Evolutionary conservation across 1,284 basidiomycete genomes (phyloP).

Genomic region (Melampsora abietis-canadensis): DNA sequence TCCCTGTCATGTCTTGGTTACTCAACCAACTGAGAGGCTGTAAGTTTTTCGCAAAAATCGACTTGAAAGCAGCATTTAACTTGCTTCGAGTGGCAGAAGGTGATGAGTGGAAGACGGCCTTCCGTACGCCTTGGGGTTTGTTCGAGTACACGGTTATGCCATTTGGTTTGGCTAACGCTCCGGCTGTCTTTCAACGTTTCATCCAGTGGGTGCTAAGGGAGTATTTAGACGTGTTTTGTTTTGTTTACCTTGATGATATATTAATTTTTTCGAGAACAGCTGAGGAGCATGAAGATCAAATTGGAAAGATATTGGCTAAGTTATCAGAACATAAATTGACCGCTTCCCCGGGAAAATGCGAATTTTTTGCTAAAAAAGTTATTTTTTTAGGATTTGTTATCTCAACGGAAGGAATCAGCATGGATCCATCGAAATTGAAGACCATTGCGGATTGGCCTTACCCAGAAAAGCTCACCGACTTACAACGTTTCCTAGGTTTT

Average conservation of each 20-base stretch:
- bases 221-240: slow-evolving; percentile 9
- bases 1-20: too few relatives aligned
- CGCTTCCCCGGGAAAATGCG: slow-evolving; percentile 20
- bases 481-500: too few relatives aligned
- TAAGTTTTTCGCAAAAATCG: slow-evolving; percentile 48
- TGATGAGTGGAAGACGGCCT: neutral
- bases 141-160: slow-evolving; percentile 50
- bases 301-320: neutral
- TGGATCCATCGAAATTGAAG: neutral
- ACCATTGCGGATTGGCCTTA: slow-evolving; percentile 19
- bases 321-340: too few relatives aligned
- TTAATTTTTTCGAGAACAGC: slow-evolving; percentile 17
- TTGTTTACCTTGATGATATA: slow-evolving; percentile 36
- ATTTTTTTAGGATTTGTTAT: slow-evolving; percentile 11
- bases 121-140: neutral
- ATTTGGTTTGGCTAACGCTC: slow-evolving; percentile 56
- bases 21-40: slow-evolving; percentile 1
- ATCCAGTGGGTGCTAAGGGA: slow-evolving; percentile 16
- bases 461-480: neutral
- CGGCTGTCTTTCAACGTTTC: too few relatives aligned
- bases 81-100: neutral
- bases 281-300: slow-evolving; percentile 1
- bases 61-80: slow-evolving; percentile 53
- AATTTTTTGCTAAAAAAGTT: neutral
- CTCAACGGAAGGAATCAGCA: too few relatives aligned